phyloP scores from a whole-genome alignment of 768 basidiomycete genomes.

The Lyophyllum atratum region DNA sequence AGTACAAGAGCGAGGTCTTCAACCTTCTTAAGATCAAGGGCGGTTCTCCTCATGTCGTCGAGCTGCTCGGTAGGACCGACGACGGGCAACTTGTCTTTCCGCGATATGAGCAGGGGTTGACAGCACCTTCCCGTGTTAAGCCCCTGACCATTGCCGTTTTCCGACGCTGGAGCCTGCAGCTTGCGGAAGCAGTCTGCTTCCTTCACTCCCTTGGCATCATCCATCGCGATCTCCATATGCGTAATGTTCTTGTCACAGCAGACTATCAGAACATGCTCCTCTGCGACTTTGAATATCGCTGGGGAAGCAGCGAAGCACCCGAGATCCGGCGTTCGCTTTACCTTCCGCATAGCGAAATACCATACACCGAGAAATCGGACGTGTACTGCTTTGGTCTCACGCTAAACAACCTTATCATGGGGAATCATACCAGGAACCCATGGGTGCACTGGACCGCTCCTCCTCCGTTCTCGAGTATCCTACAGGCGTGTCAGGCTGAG shows the following conservation, averaged over 20 bases:
- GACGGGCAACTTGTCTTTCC: slow-evolving; percentile 6
- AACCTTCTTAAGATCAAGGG: slow-evolving; percentile 8
- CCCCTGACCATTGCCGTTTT: neutral
- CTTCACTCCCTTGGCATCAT: slow-evolving; percentile 4
- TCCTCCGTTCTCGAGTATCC: neutral
- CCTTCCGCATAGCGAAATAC: neutral
- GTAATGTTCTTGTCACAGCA: neutral
- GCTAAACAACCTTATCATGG: neutral
- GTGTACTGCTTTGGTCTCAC: slow-evolving; percentile 1
- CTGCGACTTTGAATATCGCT: slow-evolving; percentile 3
- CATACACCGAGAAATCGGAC: slow-evolving; percentile 2
- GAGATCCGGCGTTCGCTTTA: neutral
- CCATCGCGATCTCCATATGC: neutral
- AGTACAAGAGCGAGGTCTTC: neutral
- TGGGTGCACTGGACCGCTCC: neutral
- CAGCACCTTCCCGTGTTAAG: neutral
- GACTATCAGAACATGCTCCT: neutral
- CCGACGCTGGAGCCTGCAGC: neutral
- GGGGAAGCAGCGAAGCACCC: neutral
- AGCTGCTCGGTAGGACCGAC: slow-evolving; percentile 1
- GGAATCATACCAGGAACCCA: neutral
- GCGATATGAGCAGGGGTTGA: neutral
- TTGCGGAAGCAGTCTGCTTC: slow-evolving; percentile 3
- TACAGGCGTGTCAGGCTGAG: neutral
- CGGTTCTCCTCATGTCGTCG: neutral